Percentiles rank a stretch among this genome's conserved stretches.
phyloP scores from a whole-genome alignment of 352 stramenopile species.

The Phytophthora constricta region DNA sequence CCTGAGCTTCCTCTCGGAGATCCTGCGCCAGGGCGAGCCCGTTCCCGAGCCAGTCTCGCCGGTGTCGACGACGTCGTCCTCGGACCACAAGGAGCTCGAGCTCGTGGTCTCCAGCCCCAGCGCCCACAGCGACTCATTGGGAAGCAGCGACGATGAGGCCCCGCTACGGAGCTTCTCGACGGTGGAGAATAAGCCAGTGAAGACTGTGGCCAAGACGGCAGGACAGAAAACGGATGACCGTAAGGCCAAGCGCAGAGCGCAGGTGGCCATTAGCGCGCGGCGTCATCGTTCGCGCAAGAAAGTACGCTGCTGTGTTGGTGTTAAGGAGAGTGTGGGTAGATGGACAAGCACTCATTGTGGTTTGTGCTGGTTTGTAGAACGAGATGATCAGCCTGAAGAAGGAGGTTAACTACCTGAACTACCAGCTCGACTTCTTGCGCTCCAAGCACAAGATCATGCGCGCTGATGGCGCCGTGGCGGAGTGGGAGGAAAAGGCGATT shows the following conservation, averaged over 20 bases:
- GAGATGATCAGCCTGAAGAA: slow-evolving; percentile 58
- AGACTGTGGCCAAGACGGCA: neutral
- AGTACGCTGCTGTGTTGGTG: slow-evolving; percentile 15
- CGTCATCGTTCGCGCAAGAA: slow-evolving; percentile 66
- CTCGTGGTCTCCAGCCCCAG: slow-evolving; percentile 24
- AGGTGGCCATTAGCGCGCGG: slow-evolving; percentile 56
- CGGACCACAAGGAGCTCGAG: slow-evolving; percentile 9
- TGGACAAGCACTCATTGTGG: neutral
- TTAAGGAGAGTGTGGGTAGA: neutral
- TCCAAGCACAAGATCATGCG: slow-evolving; percentile 60
- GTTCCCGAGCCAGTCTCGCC: slow-evolving; percentile 30
- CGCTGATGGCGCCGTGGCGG: slow-evolving; percentile 49
- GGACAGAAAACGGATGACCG: slow-evolving; percentile 38
- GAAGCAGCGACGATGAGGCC: slow-evolving; percentile 30
- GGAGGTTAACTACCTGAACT: slow-evolving; percentile 51
- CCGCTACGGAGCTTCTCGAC: neutral
- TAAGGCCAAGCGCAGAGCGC: slow-evolving; percentile 52
- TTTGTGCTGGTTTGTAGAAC: slow-evolving; percentile 23
- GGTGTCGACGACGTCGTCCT: slow-evolving; percentile 21
- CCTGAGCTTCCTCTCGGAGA: slow-evolving; percentile 37
- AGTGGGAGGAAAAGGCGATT: slow-evolving; percentile 66
- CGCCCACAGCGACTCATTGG: slow-evolving; percentile 24
- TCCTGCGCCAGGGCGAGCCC: slow-evolving; percentile 27
- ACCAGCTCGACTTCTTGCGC: slow-evolving; percentile 52
- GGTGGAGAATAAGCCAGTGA: neutral